phyloP scores from a whole-genome alignment of 257 asterid species.

The Scutellaria baicalensis region DNA sequence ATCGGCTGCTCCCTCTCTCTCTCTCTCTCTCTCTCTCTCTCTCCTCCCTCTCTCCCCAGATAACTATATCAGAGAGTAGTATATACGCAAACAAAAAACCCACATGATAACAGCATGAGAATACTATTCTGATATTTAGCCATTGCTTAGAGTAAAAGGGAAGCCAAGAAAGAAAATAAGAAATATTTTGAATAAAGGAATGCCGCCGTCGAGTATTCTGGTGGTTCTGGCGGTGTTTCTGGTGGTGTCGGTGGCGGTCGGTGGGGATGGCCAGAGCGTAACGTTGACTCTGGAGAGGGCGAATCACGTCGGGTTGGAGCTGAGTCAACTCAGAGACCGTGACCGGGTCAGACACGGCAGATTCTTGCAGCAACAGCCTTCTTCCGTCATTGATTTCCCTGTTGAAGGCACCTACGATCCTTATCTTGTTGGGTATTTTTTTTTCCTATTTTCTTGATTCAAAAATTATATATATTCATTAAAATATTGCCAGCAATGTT shows the following conservation, averaged over 20 bases:
- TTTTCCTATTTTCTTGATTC: not conserved
- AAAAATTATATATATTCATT: not conserved
- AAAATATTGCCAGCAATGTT: not conserved
- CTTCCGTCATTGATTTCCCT: slow-evolving; percentile 72
- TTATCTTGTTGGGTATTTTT: slow-evolving; percentile 71
- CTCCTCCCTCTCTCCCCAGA: not conserved
- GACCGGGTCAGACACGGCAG: slow-evolving; percentile 79
- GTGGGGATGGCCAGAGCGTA: slow-evolving; percentile 30
- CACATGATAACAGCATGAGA: slow-evolving; percentile 1
- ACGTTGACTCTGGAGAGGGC: slow-evolving; percentile 65
- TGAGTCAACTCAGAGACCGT: slow-evolving; percentile 62
- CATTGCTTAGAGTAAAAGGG: slow-evolving; percentile 27
- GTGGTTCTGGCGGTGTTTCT: slow-evolving; percentile 20
- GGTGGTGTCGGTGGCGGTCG: slow-evolving; percentile 24
- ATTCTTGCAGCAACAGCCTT: slow-evolving; percentile 56
- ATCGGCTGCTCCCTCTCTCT: slow-evolving; percentile 7
- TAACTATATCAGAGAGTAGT: too few species aligned
- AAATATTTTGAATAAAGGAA: not conserved
- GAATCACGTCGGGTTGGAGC: slow-evolving; percentile 50
- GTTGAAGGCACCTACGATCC: slow-evolving; percentile 91
- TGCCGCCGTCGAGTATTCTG: slow-evolving; percentile 27
- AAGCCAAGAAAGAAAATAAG: not conserved
- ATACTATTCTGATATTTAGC: not conserved
- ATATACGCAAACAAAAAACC: not conserved
- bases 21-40: slow-evolving; percentile 7